Base-by-base conservation (phyloP, 1,284 basidiomycete species). In the Trametes hirsuta region DNA sequence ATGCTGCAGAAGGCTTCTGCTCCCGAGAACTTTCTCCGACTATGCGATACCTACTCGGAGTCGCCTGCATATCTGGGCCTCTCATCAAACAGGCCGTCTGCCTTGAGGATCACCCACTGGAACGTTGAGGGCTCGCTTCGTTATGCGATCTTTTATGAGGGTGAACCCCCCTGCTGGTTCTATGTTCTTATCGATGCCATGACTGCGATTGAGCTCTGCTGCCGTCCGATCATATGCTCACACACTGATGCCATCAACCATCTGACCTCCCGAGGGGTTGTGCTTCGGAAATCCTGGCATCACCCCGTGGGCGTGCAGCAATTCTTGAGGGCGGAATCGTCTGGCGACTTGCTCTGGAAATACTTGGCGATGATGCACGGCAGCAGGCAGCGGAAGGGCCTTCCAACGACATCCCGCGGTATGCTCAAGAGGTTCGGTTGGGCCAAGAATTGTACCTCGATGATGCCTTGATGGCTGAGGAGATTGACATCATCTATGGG, bases 401-500 rank as follows among this genome's bases (percentile, higher is more conserved):
- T 8, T 60, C 58, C 1, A 25, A 25, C 2, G 58, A 60, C 35
- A n/a, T 51, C 9, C 40, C 15, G 25, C 9, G 4, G 15, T 50
- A 46, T 21, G 41, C 52, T 21, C 40, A 50, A 30, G 41, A 34
- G 24, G 9, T 46, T 12, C 40, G 22, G 22, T 24, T 41, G 6
- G 30, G 2, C 12, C 52, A 24, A 6, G 52, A 53, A 12, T 14
- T 41, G 0, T 39, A 30, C 15, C 54, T 46, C n/a, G 47, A 54
- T 18, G 58, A 59, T 44, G 40, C 40, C 35, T 41, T 59, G 42
- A 39, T 41, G 9, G 1, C 9, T 14, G 52, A 49, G 15, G 58
- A 59, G 46, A 39, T 55, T 3, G 52, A 59, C 36, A 50, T 55
- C 15, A 30, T 59, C 18, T 59, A 52, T 11, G 58, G 58, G 6